A percentile compares a stretch with the other conserved stretches of the same genome.
These are phyloP conservation scores for Boletellus deceptivus DNA, from an alignment of 1,284 basidiomycete genomes.

Conservation along the genomic window DNA sequence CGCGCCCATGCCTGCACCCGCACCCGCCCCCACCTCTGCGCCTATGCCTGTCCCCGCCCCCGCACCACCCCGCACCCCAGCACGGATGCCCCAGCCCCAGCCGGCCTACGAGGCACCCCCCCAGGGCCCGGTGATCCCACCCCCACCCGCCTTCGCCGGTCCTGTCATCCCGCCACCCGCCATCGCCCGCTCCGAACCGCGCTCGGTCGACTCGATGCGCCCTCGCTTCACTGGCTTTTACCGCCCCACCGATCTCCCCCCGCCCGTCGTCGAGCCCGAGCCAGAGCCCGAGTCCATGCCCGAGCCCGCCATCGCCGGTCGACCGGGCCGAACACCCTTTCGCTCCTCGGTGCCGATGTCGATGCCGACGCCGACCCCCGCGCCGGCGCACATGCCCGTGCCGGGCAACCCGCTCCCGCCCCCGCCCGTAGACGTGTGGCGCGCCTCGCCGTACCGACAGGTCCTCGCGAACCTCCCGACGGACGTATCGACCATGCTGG, in stretches of 20 bases:
- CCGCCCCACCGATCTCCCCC: constrained; percentile 14
- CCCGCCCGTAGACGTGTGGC: constrained; percentile 51
- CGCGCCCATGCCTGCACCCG: neutral
- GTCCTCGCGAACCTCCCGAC: constrained; percentile 46
- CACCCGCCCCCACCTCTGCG: neutral
- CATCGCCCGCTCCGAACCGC: constrained; percentile 9
- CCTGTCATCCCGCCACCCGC: constrained; percentile 29
- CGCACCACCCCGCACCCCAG: neutral
- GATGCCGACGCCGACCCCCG: neutral
- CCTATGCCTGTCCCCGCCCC: neutral
- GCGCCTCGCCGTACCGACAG: constrained; percentile 47
- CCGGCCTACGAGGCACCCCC: neutral
- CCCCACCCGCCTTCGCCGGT: constrained; percentile 7
- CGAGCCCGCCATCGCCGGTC: constrained; percentile 8
- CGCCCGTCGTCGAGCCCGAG: constrained; percentile 2
- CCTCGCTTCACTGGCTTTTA: constrained; percentile 32
- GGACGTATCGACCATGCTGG: constrained; percentile 38
- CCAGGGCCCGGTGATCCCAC: constrained; percentile 13
- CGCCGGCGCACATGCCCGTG: neutral
- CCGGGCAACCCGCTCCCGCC: constrained; percentile 47
- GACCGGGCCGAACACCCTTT: constrained; percentile 15
- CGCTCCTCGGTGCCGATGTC: constrained; percentile 11
- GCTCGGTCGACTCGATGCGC: constrained; percentile 14
- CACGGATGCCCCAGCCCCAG: constrained; percentile 22
- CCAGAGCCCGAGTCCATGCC: neutral